Evolutionary conservation across 2,329 filamentous ascomycete genomes (phyloP), one percentile per base, ranked within the genome.

Genomic region (Neopestalotiopsis sp.): DNA sequence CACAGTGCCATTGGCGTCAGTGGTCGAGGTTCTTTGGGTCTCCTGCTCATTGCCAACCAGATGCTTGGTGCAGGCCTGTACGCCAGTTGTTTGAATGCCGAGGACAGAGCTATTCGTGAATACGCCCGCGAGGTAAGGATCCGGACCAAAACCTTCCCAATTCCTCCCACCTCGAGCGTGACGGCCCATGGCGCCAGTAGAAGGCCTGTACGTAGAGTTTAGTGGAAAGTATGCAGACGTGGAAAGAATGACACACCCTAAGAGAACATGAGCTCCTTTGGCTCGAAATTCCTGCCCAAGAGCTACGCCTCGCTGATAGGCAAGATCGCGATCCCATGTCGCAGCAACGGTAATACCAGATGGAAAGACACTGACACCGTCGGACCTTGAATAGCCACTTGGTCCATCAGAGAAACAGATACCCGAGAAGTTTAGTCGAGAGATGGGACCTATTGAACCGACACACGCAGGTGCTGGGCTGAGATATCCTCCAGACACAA

Each of bases 211-310:
- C 42, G 5, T 49, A 10, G 9, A 10, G 3, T 13, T 52, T 20
- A 14, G 38, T 68, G 13, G 52, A 61, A 10, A 20, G 20, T 9
- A 20, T 12, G 30, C 20, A 6, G 49, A 24, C 7, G 13, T 12
- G 3, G 9, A 14, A 7, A n/a, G 3, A 12, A 9, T 28, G 32
- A 45, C 30, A 38, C 68, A 68, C 71, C 69, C 71, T 2, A 94
- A 84, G 71, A 89, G 87, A 32, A 94, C 83, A 76, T 94, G 91
- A 28, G 92, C 85, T 68, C 93, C 92, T 81, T 95, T 95, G 71
- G 81, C 89, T 72, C 85, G 88, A 77, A 92, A 90, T 78, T 95
- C 93, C 61, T 76, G 59, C n/a, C 81, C 83, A 80, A 85, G 81
- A 61, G 81, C 82, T 65, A 74, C 72, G 24, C 79, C 80, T 64